Evolutionary conservation across 352 stramenopile species (phyloP).

Genomic region (Globisporangium nagaii): DNA sequence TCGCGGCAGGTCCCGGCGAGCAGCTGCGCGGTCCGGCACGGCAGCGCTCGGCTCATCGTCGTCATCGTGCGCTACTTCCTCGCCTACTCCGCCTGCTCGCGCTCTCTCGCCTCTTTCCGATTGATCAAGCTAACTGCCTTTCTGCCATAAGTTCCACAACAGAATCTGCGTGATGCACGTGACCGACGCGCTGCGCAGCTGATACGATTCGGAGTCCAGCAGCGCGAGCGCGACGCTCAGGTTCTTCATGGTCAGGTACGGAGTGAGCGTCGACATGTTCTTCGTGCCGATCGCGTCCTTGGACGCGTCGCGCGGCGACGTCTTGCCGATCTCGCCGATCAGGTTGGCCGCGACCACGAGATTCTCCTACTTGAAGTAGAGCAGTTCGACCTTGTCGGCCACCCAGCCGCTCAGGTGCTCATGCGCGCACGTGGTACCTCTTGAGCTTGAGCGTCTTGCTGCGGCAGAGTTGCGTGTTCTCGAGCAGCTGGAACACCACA

Average conservation of each 20-base stretch:
- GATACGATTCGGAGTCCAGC: constrained; percentile 72
- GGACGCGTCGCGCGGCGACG: constrained; percentile 57
- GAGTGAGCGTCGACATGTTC: constrained; percentile 67
- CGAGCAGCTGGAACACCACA: constrained; percentile 54
- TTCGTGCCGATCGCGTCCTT: constrained; percentile 68
- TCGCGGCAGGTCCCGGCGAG: constrained; percentile 40
- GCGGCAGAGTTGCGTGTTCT: constrained; percentile 55
- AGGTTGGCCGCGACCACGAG: constrained; percentile 56
- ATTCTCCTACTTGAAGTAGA: constrained; percentile 61
- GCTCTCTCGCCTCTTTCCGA: constrained; percentile 2
- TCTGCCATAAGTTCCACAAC: constrained; percentile 68
- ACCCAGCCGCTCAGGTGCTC: constrained; percentile 58
- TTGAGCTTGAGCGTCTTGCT: constrained; percentile 58
- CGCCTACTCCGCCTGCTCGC: constrained; percentile 1
- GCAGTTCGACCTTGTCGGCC: constrained; percentile 53
- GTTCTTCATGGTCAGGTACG: constrained; percentile 68
- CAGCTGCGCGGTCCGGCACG: not conserved
- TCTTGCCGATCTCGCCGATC: constrained; percentile 73
- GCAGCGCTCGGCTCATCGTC: constrained; percentile 2
- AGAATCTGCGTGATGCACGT: constrained; percentile 76
- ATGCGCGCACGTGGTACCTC: constrained; percentile 65
- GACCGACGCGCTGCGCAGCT: constrained; percentile 65
- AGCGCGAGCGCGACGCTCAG: constrained; percentile 71
- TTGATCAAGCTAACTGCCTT: constrained; percentile 17
- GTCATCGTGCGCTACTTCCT: constrained; percentile 6